These are phyloP conservation scores for Claviceps paspali DNA, from an alignment of 2,329 filamentous ascomycete species.

Conservation along the genomic window DNA sequence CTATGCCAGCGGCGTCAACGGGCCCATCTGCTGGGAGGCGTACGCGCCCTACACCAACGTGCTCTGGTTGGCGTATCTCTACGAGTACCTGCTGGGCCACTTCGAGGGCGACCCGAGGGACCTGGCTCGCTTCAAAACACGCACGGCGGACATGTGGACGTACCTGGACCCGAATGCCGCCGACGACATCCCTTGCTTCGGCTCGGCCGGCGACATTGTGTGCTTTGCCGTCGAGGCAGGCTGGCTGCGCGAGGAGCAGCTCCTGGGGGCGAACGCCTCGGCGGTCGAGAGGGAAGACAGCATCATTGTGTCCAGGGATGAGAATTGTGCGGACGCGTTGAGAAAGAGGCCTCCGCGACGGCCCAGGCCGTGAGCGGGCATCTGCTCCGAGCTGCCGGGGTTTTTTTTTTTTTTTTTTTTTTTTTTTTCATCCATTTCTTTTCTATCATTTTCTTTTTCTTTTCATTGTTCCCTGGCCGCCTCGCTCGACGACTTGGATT, in stretches of 20 bases:
- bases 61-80: slow-evolving; percentile 48
- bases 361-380: not conserved
- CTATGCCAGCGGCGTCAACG: slow-evolving; percentile 30
- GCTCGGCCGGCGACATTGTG: slow-evolving; percentile 39
- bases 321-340: slow-evolving; percentile 10
- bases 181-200: slow-evolving; percentile 32
- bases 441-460: too few species aligned
- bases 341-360: slow-evolving; percentile 13
- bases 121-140: slow-evolving; percentile 28
- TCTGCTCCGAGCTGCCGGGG: not conserved
- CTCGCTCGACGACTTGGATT: too few species aligned
- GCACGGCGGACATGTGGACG: slow-evolving; percentile 37
- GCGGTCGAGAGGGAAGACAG: slow-evolving; percentile 25
- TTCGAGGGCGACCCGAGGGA: slow-evolving; percentile 33
- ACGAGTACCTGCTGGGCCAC: slow-evolving; percentile 33
- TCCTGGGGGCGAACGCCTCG: slow-evolving; percentile 24
- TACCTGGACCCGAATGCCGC: slow-evolving; percentile 37
- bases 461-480: too few species aligned
- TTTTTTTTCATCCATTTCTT: too few species aligned
- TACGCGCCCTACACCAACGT: slow-evolving; percentile 49
- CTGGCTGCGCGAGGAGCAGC: slow-evolving; percentile 39
- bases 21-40: slow-evolving; percentile 36
- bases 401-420: too few species aligned
- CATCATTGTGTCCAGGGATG: slow-evolving; percentile 21
- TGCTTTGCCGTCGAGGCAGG: slow-evolving; percentile 41